A percentile compares a stretch with the other conserved stretches of the same genome.
Conservation (phyloP, 192 early-diverging fungal species). For the Coemansia brasiliensis region DNA sequence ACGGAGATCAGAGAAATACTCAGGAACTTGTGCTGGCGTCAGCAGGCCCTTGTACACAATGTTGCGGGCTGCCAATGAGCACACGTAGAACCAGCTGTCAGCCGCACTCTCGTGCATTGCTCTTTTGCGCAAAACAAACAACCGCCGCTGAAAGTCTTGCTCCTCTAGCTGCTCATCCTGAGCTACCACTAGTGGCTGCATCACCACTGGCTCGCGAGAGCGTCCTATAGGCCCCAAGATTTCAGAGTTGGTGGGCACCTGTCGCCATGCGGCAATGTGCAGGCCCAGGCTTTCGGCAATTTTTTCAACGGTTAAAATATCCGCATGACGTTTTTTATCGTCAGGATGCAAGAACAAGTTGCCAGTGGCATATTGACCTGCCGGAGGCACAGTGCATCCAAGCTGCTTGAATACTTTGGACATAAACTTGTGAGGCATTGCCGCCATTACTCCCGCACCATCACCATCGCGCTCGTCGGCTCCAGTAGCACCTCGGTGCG, state of each 20-base stretch:
- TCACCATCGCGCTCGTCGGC: constrained; percentile 96
- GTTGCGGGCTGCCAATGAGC: constrained; percentile 89
- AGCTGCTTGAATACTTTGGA: constrained; percentile 61
- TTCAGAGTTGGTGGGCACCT: constrained; percentile 78
- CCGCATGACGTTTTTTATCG: constrained; percentile 64
- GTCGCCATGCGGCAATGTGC: constrained; percentile 84
- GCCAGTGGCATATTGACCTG: constrained; percentile 94
- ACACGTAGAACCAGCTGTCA: constrained; percentile 95
- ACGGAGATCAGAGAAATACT: constrained; percentile 87
- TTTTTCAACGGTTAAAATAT: constrained; percentile 73
- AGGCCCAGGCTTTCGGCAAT: constrained; percentile 76
- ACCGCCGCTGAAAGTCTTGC: constrained; percentile 74
- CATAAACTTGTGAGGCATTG: constrained; percentile 91
- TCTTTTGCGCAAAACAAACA: constrained; percentile 90
- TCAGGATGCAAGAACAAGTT: constrained; percentile 88
- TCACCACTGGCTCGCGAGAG: constrained; percentile 87
- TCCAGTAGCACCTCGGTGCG: constrained; percentile 93
- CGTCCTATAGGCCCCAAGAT: constrained; percentile 88
- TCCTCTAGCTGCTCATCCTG: constrained; percentile 37
- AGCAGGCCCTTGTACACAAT: constrained; percentile 98
- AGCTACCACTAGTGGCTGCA: constrained; percentile 88
- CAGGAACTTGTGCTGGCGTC: constrained; percentile 90
- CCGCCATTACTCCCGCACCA: constrained; percentile 96
- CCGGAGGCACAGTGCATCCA: constrained; percentile 66
- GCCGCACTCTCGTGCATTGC: constrained; percentile 81